phyloP scores from a whole-genome alignment of 306 rosid genomes.

The Corylus heterophylla region DNA sequence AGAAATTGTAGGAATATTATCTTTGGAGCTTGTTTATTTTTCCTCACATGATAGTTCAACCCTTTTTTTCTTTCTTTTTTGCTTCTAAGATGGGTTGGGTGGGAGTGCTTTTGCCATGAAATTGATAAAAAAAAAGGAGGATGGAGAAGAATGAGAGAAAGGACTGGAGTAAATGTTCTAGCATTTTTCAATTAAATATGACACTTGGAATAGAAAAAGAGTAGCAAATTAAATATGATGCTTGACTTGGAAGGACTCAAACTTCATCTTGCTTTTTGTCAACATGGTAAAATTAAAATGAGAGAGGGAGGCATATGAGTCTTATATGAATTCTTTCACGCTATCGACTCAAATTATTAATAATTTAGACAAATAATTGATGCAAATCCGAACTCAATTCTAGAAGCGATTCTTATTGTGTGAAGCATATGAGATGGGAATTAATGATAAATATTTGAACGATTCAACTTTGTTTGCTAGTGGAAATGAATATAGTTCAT shows the following conservation, averaged over 20 bases:
- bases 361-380: no score
- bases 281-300: no score
- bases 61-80: background rate
- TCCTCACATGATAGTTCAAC: no score
- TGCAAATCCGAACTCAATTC: background rate
- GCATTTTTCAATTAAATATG: no score
- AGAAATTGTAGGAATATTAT: background rate
- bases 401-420: background rate
- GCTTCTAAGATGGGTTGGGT: background rate
- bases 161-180: no score
- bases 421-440: background rate
- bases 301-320: no score
- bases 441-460: background rate
- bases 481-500: conserved; percentile 25
- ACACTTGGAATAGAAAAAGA: no score
- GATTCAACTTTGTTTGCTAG: conserved; percentile 4
- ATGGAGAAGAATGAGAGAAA: no score
- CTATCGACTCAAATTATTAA: no score
- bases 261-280: background rate
- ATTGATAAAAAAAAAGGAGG: background rate
- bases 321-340: no score
- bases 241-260: background rate
- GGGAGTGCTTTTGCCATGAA: background rate
- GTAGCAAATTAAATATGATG: background rate
- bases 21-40: no score